Conservation (phyloP, 768 basidiomycete genomes). For the Phaffia tasmanica region DNA sequence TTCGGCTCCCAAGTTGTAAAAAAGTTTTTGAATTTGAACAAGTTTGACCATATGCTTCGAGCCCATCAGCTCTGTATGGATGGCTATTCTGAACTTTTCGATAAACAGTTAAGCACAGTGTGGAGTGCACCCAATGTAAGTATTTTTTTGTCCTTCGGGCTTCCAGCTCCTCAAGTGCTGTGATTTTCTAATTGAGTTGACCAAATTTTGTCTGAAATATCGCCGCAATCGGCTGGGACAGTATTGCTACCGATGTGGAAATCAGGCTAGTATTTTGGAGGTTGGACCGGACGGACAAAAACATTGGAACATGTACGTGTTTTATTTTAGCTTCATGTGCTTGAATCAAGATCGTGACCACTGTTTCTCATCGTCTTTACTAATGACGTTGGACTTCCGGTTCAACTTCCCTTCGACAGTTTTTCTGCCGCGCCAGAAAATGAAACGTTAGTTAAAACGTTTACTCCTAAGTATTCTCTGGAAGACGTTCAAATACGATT, state of each 20-base stretch:
- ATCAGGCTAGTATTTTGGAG: constrained; percentile 90
- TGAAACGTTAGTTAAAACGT: constrained; percentile 41
- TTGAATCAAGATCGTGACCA: too few relatives aligned
- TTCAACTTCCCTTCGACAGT: background rate
- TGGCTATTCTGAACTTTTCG: constrained; percentile 93
- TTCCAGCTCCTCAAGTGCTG: background rate
- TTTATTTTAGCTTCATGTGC: background rate
- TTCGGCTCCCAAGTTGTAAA: constrained; percentile 93
- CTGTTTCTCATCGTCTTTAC: background rate
- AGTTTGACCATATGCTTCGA: constrained; percentile 92
- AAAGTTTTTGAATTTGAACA: constrained; percentile 91
- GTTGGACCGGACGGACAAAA: constrained; percentile 74
- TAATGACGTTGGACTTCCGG: too few relatives aligned
- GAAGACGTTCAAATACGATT: too few relatives aligned
- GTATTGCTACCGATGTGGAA: constrained; percentile 58
- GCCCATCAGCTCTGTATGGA: constrained; percentile 99
- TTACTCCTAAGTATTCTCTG: background rate
- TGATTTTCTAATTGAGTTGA: background rate
- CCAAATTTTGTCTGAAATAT: background rate
- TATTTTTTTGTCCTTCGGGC: background rate
- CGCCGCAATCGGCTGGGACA: background rate
- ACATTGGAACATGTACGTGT: constrained; percentile 69
- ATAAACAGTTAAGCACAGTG: constrained; percentile 87
- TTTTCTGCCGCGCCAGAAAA: constrained; percentile 99
- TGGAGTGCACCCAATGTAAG: constrained; percentile 86